These are phyloP conservation scores for Fagus crenata DNA, from an alignment of 306 rosid genomes.

Conservation along the genomic window DNA sequence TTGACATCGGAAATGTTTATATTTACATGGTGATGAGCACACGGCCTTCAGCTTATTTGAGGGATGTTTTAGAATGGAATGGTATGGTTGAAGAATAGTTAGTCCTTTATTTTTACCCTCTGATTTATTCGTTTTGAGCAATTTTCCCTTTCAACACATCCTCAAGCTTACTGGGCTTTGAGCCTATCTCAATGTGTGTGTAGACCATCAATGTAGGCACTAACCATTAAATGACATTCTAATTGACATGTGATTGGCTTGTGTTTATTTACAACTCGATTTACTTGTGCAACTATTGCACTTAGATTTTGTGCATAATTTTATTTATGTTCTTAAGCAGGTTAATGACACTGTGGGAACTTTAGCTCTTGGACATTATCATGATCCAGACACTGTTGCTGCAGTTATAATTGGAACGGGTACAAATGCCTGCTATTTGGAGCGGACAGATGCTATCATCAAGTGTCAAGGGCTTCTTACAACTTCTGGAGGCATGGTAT, in stretches of 20 bases:
- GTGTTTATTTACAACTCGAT: background rate
- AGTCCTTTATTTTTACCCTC: background rate
- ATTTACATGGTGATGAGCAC: background rate
- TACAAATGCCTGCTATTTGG: conserved; percentile 91
- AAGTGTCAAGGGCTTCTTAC: conserved; percentile 84
- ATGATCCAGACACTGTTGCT: conserved; percentile 83
- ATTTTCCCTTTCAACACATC: background rate
- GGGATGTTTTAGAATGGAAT: background rate
- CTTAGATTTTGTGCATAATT: background rate
- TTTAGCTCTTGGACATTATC: conserved; percentile 85
- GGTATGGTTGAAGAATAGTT: background rate
- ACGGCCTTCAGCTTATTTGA: background rate
- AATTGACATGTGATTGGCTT: background rate
- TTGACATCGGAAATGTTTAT: background rate
- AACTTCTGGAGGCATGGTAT: conserved; percentile 79
- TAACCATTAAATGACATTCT: background rate
- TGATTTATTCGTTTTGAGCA: background rate
- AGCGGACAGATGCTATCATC: conserved; percentile 84
- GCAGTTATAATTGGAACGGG: conserved; percentile 91
- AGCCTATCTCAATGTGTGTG: background rate
- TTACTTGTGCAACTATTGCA: background rate
- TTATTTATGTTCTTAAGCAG: conserved; percentile 41
- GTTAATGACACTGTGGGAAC: conserved; percentile 92
- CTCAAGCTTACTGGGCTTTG: background rate
- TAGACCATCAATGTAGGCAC: background rate